Conservation (phyloP, 2,329 filamentous ascomycete species). For the Aspergillus sp. region DNA sequence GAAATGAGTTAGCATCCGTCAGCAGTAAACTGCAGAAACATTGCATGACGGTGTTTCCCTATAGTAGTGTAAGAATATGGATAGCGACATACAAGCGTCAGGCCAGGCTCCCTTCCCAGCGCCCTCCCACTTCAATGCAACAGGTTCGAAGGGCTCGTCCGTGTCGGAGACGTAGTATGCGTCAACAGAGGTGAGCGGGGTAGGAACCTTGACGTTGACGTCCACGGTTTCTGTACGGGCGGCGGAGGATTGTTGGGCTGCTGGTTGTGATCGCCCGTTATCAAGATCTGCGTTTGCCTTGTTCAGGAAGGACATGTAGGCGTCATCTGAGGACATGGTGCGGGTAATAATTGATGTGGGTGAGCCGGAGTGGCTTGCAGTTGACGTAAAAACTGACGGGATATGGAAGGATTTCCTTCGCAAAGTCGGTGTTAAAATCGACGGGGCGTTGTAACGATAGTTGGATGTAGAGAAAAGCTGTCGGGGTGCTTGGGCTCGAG, state of each 20-base stretch:
- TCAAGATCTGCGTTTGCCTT: slow-evolving; percentile 74
- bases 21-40: slow-evolving; percentile 4
- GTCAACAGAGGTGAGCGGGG: slow-evolving; percentile 55
- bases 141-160: slow-evolving; percentile 80
- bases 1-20: not conserved
- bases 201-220: slow-evolving; percentile 59
- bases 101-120: slow-evolving; percentile 36
- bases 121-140: slow-evolving; percentile 61
- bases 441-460: not conserved
- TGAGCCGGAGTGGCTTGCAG: not conserved
- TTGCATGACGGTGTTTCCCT: not conserved
- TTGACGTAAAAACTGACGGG: not conserved
- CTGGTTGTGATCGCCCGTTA: slow-evolving; percentile 25
- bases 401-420: not conserved
- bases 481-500: not conserved
- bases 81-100: slow-evolving; percentile 28
- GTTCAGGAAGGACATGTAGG: slow-evolving; percentile 80
- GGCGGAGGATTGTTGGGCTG: slow-evolving; percentile 22
- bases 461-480: not conserved
- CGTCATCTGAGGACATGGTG: slow-evolving; percentile 65
- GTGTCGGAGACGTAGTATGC: slow-evolving; percentile 76
- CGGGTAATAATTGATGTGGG: slow-evolving; percentile 6
- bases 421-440: not conserved
- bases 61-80: not conserved
- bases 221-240: slow-evolving; percentile 42